These are phyloP conservation scores for Neospermospora avenae DNA, from an alignment of 2,329 filamentous ascomycete species.

Conservation along the genomic window DNA sequence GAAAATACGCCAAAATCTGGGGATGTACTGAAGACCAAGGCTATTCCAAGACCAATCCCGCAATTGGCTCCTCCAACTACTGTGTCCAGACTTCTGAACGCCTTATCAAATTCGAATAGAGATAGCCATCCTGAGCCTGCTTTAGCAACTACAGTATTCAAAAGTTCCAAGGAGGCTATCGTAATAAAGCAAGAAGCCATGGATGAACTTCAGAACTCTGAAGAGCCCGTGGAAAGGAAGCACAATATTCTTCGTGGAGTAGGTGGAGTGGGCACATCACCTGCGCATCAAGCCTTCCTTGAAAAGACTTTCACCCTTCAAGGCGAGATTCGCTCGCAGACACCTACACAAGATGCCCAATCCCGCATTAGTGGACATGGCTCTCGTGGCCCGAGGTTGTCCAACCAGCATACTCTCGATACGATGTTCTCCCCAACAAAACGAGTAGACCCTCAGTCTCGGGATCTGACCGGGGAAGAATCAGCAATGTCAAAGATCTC, in stretches of 20 bases:
- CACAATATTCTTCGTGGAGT: neutral
- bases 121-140: neutral
- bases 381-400: neutral
- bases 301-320: neutral
- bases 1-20: neutral
- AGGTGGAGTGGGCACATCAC: neutral
- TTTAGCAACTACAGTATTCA: neutral
- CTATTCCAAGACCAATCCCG: neutral
- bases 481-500: neutral
- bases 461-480: neutral
- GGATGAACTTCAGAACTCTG: neutral
- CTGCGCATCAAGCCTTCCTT: slow-evolving; percentile 2
- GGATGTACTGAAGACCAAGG: neutral
- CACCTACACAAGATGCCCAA: neutral
- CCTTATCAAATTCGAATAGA: neutral
- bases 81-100: neutral
- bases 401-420: neutral
- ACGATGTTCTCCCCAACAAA: neutral
- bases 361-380: neutral
- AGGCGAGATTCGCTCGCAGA: neutral
- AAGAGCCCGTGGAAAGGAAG: neutral
- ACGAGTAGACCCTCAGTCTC: neutral
- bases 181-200: neutral
- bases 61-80: neutral
- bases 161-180: neutral